Evolutionary conservation across 2,329 filamentous ascomycete species (phyloP), one percentile per base, ranked within the genome.

Genomic region (Sphaerulina musiva): DNA sequence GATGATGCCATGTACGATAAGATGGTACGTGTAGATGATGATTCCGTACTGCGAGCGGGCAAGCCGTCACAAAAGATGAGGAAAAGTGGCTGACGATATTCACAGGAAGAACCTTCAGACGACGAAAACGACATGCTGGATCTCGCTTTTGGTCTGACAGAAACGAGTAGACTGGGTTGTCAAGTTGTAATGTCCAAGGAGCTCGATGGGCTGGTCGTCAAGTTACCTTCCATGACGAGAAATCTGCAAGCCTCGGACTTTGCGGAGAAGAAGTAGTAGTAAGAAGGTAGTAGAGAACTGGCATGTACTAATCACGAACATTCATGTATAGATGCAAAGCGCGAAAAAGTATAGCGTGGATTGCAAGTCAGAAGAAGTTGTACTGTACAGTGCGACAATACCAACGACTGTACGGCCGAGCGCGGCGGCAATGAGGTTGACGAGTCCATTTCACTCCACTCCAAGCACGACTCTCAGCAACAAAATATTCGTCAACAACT

Each of bases 211-310:
- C 60, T 98, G 65, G 82, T 83, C 44, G 89, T 98, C 32, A 87
- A 82, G 71, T 74, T 98, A 66, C 93, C 93, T 10, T 84, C 83
- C 38, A 96, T 96, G 90, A 97, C 93, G 61, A 80, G 93, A 70
- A 98, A 98, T 69, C 67, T 98, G 73, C 93, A 98, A 74, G 89
- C 89, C 11, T 95, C 89, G 71, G 93, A 98, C 73, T 98, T 98
- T 58, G 69, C 64, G 31, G 68, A 69, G 53, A 73, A 72, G 60
- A 58, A 67, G 55, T 62, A 64, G 54, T 20, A 20, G 58, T 1
- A 34, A 34, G 11, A 34, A 11, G 7, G 32, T 20, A 20, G 20
- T 20, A 20, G 20, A 20, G 10, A 9, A 4, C 26, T 29, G 26
- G 26, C 10, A 38, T n/a, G 12, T 38, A 38, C 34, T 38, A 38